Base-by-base conservation (phyloP, 2,329 filamentous ascomycete genomes). In the Cordyceps tenuipes region DNA sequence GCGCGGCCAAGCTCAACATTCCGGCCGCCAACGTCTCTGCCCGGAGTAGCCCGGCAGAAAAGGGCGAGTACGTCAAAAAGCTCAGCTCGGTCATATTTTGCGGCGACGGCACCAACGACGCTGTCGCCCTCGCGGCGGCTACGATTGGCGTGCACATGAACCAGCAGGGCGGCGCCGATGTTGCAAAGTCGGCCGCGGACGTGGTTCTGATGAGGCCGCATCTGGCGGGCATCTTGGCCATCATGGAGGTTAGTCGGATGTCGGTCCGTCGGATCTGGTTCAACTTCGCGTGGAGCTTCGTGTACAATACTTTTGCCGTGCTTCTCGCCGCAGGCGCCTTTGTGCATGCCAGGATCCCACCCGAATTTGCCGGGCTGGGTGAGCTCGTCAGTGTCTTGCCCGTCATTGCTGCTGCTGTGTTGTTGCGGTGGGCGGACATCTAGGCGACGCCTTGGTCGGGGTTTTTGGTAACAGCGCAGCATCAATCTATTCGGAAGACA, bases 31-130 rank as follows among this genome's bases (percentile, higher is more conserved):
- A 77, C 17, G 70, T 77, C 5, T 71, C 71, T 3, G 73, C 80
- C 17, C 72, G 74, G 12, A 76, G 74, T 66, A 73, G 72, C 0
- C 80, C 79, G 0, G 69, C 69, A 1, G 76, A 79, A 60, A 82
- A 82, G 65, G 70, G 73, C 26, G 69, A 63, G 0, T 80, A 81
- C 62, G 72, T 82, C 55, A 67, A 73, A 19, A 48, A 52, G 0
- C 72, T 82, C 10, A 9, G 5, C 69, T 75, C 7, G 63, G 80
- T 79, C 1, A 80, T 91, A 6, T 92, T 93, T 70, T 81, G 82
- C 55, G 89, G 89, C 39, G 89, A 93, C 65, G 90, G 90, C 1
- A 91, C 87, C 15, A 93, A 93, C 69, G 89, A 93, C 67, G 87
- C 89, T 0, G 78, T 83, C 3, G 89, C 89, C 0, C 77, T 93